phyloP scores from a whole-genome alignment of 805 yeast species.

The Kuraishia floccosa region DNA sequence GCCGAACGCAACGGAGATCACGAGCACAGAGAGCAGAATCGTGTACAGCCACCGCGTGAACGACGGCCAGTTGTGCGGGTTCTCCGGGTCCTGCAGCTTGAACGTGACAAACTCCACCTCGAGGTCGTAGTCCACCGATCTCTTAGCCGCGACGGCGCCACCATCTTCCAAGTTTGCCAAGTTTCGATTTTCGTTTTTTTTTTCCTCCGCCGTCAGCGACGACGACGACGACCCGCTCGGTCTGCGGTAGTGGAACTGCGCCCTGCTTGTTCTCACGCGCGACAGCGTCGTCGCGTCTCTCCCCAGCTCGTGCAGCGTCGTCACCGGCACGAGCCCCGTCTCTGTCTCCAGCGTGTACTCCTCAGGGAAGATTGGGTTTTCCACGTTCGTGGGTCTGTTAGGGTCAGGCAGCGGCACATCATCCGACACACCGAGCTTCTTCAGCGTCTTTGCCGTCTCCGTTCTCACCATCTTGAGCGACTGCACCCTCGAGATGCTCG shows the following conservation, averaged over 20 bases:
- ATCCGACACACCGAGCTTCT: conserved; percentile 48
- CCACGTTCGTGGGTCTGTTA: conserved; percentile 39
- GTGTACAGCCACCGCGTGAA: conserved; percentile 56
- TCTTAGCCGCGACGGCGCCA: conserved; percentile 12
- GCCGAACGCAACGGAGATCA: conserved; percentile 87
- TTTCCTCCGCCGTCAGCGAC: conserved; percentile 12
- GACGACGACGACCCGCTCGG: conserved; percentile 16
- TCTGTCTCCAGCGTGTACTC: conserved; percentile 82
- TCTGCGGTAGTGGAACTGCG: conserved; percentile 9
- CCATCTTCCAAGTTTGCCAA: neutral
- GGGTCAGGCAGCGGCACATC: conserved; percentile 43
- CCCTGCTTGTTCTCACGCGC: conserved; percentile 8
- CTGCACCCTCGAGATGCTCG: conserved; percentile 17
- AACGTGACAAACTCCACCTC: conserved; percentile 83
- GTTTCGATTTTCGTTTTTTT: no score
- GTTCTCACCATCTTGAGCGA: conserved; percentile 38
- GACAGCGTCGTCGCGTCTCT: conserved; percentile 22
- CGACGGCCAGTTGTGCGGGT: conserved; percentile 79
- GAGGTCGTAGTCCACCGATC: conserved; percentile 34
- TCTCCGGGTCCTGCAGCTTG: conserved; percentile 67
- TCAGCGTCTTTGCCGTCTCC: conserved; percentile 65
- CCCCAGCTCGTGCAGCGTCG: conserved; percentile 59
- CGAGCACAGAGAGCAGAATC: conserved; percentile 53
- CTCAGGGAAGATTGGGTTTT: conserved; percentile 78
- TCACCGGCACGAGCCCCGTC: conserved; percentile 79